A percentile compares a stretch with the other conserved stretches of the same genome.
Conservation (phyloP, 768 basidiomycete species). For the Tylopilus rubrobrunneus region DNA sequence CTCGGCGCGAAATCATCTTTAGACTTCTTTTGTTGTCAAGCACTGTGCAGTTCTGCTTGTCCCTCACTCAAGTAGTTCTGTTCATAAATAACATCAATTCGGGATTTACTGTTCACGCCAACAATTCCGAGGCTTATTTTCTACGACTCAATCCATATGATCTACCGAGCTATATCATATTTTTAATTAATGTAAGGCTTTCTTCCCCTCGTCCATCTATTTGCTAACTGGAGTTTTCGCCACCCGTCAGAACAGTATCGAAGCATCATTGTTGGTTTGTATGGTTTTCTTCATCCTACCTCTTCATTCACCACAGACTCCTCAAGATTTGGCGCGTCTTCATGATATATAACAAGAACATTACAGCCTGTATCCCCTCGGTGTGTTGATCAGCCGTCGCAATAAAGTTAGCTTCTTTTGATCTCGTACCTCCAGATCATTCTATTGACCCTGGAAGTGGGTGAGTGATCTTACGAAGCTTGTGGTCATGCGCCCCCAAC, state of each 20-base stretch:
- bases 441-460: conserved; percentile 13
- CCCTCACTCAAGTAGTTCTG: conserved; percentile 4
- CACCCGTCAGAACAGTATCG: conserved; percentile 9
- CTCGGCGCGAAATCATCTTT: neutral
- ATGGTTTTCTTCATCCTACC: neutral
- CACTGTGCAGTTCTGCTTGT: conserved; percentile 16
- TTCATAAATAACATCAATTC: neutral
- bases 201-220: neutral
- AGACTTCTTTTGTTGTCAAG: conserved; percentile 14
- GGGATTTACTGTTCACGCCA: neutral
- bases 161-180: conserved; percentile 17
- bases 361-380: conserved; percentile 17
- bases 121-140: conserved; percentile 2
- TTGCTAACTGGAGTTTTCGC: neutral
- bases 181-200: conserved; percentile 14
- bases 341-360: conserved; percentile 9
- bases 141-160: neutral
- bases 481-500: neutral
- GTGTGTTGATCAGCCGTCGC: conserved; percentile 4
- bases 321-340: conserved; percentile 24
- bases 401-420: neutral
- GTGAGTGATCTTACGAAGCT: conserved; percentile 1
- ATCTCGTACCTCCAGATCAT: conserved; percentile 1
- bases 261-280: conserved; percentile 19
- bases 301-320: neutral